phyloP scores from a whole-genome alignment of 148 eudicot genomes.

The Rhododendron williamsianum region DNA sequence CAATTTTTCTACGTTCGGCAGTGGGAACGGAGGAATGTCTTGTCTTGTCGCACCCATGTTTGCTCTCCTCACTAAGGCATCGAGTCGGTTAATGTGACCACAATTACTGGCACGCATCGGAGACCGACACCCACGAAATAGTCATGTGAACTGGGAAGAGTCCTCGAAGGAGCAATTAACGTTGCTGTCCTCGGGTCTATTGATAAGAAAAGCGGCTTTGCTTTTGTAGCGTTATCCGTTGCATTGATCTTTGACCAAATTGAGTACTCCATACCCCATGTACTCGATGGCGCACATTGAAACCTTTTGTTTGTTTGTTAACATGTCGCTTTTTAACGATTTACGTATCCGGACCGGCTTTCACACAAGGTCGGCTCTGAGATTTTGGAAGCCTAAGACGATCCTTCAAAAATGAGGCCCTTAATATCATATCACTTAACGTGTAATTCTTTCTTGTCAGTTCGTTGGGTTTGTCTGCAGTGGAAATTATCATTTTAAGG shows the following conservation, averaged over 20 bases:
- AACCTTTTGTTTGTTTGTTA: background rate
- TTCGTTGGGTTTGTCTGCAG: no score
- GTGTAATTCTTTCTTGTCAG: no score
- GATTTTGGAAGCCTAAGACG: no score
- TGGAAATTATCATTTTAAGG: no score
- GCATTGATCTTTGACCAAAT: background rate
- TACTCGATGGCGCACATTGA: background rate
- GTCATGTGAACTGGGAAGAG: background rate
- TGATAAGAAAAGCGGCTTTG: background rate
- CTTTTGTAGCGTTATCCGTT: background rate
- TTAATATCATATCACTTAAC: no score
- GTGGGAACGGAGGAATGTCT: background rate
- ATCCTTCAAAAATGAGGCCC: no score
- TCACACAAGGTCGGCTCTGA: no score
- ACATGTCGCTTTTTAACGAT: background rate
- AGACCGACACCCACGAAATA: background rate
- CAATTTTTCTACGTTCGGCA: background rate
- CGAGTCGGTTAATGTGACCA: background rate
- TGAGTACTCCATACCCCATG: background rate
- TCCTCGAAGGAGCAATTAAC: background rate
- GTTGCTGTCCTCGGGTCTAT: no score
- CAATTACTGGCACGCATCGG: background rate
- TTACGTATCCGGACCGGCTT: no score
- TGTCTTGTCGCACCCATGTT: background rate
- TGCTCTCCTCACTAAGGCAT: background rate